A percentile compares a stretch with the other conserved stretches of the same genome.
phyloP scores from a whole-genome alignment of 2,329 filamentous ascomycete species.

The Xenosphaeropsis pyriputrescens region DNA sequence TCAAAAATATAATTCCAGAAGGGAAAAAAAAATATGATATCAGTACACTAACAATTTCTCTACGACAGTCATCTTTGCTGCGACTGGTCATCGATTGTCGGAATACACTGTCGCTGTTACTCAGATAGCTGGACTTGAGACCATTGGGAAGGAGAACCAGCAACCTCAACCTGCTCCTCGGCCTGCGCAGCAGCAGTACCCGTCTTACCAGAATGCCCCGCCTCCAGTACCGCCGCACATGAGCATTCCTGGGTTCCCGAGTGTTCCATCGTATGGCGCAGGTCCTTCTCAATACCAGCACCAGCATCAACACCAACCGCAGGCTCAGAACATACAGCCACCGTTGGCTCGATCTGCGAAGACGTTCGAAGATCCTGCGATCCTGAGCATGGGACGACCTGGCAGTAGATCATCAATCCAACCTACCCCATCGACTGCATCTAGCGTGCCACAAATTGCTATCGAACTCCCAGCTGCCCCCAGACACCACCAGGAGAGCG shows the following conservation, averaged over 20 bases:
- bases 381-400: conserved; percentile 20
- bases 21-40: not conserved
- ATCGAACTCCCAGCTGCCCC: no score
- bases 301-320: conserved; percentile 1
- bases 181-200: no score
- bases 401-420: conserved; percentile 7
- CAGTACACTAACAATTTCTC: not conserved
- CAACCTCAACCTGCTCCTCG: no score
- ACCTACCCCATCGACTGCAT: no score
- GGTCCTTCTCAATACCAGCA: not conserved
- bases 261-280: not conserved
- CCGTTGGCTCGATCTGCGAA: conserved; percentile 2
- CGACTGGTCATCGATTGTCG: not conserved
- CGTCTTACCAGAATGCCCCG: no score
- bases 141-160: not conserved
- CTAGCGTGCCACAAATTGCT: no score
- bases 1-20: not conserved
- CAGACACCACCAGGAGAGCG: no score
- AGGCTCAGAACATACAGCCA: not conserved
- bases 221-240: not conserved
- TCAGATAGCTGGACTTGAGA: not conserved
- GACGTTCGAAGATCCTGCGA: conserved; percentile 19
- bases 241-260: not conserved
- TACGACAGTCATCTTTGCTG: not conserved
- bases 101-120: not conserved